Evolutionary conservation across 176 grass and related monocot species (phyloP), one percentile per base, ranked within the genome.

Genomic region (Oryza rufipogon): DNA sequence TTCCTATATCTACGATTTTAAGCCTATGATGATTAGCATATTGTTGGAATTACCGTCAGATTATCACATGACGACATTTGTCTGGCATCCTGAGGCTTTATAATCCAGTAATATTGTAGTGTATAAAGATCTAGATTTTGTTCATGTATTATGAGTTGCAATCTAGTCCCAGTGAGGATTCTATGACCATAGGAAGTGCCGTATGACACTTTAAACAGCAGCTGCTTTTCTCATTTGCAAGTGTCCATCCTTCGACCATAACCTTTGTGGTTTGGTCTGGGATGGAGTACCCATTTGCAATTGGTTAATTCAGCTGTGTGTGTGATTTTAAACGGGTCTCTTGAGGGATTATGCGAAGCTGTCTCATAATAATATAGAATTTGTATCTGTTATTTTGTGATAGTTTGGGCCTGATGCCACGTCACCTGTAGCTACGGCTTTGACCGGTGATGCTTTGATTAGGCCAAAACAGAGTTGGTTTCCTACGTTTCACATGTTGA

Each of bases 31-130:
- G 94, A 97, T 86, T 86, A 80, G 64, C 48, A 58, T 77, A 70
- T 83, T 83, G 89, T 91, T 97, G 95, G 95, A 97, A 97, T 97
- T 97, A 97, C 95, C 95, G 89, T 85, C 95, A 91, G 95, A 97
- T 86, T 64, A 68, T 13, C 13, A 19, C 32, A 34, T 97, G 95
- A 97, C 84, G 92, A 86, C 46, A 84, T 81, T 79, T 73, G 80
- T 88, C 86, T 92, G 95, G 76, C 71, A 86, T 44, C 72, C 92
- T 93, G 95, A 97, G 88, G 87, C 86, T 76, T 68, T 32, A 32
- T 32, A 14, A 17, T 9, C 0, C 15, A n/a, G 0, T 0, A 2
- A 20, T 2, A 22, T 16, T 11, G 2, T 64, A 60, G 1, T 39
- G 7, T 41, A 0, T 34, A 30, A 8, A 45, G 3, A 2, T 47